Conservation (phyloP, 495 filamentous ascomycete genomes). For the Penicillium turbatum region DNA sequence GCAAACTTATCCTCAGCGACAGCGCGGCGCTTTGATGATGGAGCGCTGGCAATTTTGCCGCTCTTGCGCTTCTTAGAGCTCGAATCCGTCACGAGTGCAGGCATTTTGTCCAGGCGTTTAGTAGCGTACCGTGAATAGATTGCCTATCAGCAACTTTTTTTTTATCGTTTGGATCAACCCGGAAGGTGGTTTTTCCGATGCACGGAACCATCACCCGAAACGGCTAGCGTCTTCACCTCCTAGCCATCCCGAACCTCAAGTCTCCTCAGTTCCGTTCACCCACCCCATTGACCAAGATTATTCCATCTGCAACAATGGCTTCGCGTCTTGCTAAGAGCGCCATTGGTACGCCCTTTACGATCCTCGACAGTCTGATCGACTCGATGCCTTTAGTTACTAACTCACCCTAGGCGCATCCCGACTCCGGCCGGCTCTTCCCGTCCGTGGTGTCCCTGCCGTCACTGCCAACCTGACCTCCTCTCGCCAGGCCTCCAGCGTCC, state of each 20-base stretch:
- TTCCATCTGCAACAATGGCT: constrained; percentile 70
- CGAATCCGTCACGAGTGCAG: constrained; percentile 19
- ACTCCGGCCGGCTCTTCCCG: constrained; percentile 68
- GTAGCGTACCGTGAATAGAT: neutral
- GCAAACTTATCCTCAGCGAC: constrained; percentile 40
- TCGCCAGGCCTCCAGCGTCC: constrained; percentile 71
- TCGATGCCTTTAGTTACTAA: constrained; percentile 25
- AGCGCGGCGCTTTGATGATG: constrained; percentile 46
- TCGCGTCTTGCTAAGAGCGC: constrained; percentile 90
- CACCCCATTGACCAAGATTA: constrained; percentile 34
- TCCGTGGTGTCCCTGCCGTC: constrained; percentile 66
- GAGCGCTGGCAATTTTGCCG: constrained; percentile 30
- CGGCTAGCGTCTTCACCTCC: constrained; percentile 78
- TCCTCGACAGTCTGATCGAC: neutral
- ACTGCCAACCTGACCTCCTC: constrained; percentile 57
- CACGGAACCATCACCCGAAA: constrained; percentile 64
- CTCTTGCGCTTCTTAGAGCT: constrained; percentile 44
- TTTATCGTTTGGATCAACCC: constrained; percentile 33
- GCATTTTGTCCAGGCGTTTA: constrained; percentile 28
- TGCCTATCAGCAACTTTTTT: constrained; percentile 19
- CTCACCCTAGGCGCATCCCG: constrained; percentile 72
- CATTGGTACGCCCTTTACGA: constrained; percentile 61
- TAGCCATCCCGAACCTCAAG: constrained; percentile 61
- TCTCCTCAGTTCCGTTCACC: constrained; percentile 46
- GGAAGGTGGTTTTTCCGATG: constrained; percentile 38